phyloP scores from a whole-genome alignment of 805 yeast species.

The Allodekkera sacchari region DNA sequence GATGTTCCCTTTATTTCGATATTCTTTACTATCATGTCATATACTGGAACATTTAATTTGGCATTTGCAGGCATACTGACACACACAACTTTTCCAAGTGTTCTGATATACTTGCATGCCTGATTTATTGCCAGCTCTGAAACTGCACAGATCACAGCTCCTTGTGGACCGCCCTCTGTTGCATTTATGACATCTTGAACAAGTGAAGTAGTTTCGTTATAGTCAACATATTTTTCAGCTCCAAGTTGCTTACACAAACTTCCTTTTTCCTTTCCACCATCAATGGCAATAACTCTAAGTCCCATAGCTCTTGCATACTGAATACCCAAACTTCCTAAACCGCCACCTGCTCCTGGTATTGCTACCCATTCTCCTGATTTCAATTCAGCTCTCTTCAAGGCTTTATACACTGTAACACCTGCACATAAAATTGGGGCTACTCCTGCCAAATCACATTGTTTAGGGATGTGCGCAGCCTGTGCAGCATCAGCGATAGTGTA shows the following conservation, averaged over 20 bases:
- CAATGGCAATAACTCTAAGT: constrained; percentile 59
- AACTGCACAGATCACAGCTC: constrained; percentile 57
- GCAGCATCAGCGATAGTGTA: constrained; percentile 83
- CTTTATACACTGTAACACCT: constrained; percentile 87
- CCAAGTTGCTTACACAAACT: constrained; percentile 45
- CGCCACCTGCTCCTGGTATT: constrained; percentile 77
- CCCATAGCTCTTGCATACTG: constrained; percentile 78
- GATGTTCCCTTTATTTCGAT: constrained; percentile 71
- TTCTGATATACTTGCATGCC: constrained; percentile 51
- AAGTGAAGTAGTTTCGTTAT: constrained; percentile 34
- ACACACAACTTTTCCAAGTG: constrained; percentile 52
- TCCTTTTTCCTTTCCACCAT: constrained; percentile 66
- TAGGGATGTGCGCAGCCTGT: constrained; percentile 75
- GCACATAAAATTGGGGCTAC: constrained; percentile 83
- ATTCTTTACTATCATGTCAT: constrained; percentile 66
- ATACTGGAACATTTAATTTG: constrained; percentile 58
- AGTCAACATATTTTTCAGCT: constrained; percentile 57
- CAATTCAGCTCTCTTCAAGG: constrained; percentile 69
- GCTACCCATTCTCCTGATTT: constrained; percentile 71
- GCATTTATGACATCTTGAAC: constrained; percentile 31
- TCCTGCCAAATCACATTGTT: constrained; percentile 63
- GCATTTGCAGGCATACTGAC: constrained; percentile 79
- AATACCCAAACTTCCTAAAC: constrained; percentile 67
- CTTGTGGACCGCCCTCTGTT: constrained; percentile 53
- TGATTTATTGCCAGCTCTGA: constrained; percentile 42